These are phyloP conservation scores for Botrytis porri DNA, from an alignment of 2,329 filamentous ascomycete genomes.

Conservation along the genomic window DNA sequence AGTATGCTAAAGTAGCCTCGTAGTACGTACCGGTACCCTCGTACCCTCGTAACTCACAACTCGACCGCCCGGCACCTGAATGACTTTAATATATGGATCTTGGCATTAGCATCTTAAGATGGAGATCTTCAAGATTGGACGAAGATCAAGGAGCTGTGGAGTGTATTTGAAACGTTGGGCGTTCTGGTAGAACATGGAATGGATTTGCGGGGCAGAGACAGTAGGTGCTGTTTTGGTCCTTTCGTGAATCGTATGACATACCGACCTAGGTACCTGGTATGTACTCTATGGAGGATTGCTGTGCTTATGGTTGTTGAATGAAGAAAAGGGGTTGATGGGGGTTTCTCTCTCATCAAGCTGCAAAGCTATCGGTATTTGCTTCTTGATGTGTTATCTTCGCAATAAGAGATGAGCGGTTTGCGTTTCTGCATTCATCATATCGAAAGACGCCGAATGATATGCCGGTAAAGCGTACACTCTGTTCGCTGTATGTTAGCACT, in stretches of 20 bases:
- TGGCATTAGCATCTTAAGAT: slow-evolving; percentile 14
- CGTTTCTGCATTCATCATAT: not conserved
- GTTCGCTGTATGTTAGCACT: slow-evolving; percentile 4
- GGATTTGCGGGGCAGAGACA: not conserved
- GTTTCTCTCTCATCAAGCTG: not conserved
- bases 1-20: not conserved
- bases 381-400: not conserved
- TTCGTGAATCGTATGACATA: not conserved
- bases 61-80: not conserved
- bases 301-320: not conserved
- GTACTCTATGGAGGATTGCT: not conserved
- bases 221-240: not conserved
- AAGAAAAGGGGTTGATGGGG: not conserved
- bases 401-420: slow-evolving; percentile 4
- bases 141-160: slow-evolving; percentile 10
- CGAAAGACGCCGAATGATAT: slow-evolving; percentile 1
- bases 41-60: not conserved
- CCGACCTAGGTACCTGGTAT: not conserved
- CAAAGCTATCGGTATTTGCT: not conserved
- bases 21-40: too few species aligned
- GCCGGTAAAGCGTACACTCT: not conserved
- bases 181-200: not conserved
- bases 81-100: slow-evolving; percentile 20
- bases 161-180: slow-evolving; percentile 14
- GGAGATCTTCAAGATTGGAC: slow-evolving; percentile 20